Evolutionary conservation across 805 yeast species (phyloP), one percentile per base, ranked within the genome.

Genomic region (Pichia phayaonensis): DNA sequence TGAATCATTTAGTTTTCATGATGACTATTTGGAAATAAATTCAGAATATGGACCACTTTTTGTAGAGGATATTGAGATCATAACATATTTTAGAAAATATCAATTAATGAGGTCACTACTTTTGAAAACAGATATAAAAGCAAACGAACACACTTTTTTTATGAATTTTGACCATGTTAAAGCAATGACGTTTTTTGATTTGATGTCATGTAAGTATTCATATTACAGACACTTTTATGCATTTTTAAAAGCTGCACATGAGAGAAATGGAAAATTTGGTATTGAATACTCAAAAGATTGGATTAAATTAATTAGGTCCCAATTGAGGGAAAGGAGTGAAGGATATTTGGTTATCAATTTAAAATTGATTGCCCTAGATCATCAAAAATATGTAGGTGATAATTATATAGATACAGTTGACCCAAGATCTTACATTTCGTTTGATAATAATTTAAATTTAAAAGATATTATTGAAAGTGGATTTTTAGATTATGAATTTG

Each of bases 271-370:
- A 13, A 4, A 13, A n/a, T 16, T 29, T 12, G 24, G 44, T 3
- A 15, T 13, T 1, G 22, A 24, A 16, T 40, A 15, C 21, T 27
- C 49, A 1, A 46, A 41, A 16, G 20, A 29, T 18, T 48, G 47
- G 47, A 15, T 48, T 16, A 2, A 12, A 8, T 18, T 48, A 13
- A 16, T 48, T 12, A 40, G 34, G 24, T 29, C 16, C 8, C 24
- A 34, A 18, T 13, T 16, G 31, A 44, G 51, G 18, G 47, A 48
- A n/a, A 48, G 44, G 40, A 44, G 51, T 40, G 51, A 48, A 40
- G 51, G 51, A 4, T 48, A 44, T 39, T 21, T 48, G n/a, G 31
- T 40, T n/a, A 38, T 38, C 3, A 40, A 48, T 44, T 48, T 44
- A 15, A 44, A 48, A 26, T 29, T 44, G 29, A 44, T 48, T 31